These are phyloP conservation scores for Russula abietina DNA, from an alignment of 768 basidiomycete genomes.

Conservation along the genomic window DNA sequence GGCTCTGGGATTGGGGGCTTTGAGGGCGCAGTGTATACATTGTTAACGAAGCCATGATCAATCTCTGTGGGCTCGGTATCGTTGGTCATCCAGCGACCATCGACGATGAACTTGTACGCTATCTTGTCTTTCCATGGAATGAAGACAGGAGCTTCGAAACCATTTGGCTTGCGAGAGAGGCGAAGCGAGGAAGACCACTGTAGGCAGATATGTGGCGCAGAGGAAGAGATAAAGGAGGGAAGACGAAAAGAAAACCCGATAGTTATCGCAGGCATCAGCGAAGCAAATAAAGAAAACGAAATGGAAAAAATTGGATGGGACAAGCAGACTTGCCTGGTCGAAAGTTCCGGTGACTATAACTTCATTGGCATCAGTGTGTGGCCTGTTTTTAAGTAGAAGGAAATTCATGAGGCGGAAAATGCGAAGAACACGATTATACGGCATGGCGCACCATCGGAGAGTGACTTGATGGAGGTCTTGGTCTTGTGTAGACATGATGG, in stretches of 20 bases:
- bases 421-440: constrained; percentile 12
- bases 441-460: constrained; percentile 22
- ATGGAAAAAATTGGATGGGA: background rate
- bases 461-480: constrained; percentile 20
- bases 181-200: constrained; percentile 30
- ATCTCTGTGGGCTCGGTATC: constrained; percentile 28
- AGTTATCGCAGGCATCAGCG: constrained; percentile 21
- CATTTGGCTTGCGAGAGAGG: constrained; percentile 28
- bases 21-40: constrained; percentile 27
- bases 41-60: constrained; percentile 33
- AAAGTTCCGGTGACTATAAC: constrained; percentile 26
- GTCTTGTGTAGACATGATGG: constrained; percentile 17
- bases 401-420: background rate
- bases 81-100: constrained; percentile 32
- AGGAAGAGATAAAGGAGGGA: constrained; percentile 21
- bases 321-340: constrained; percentile 24
- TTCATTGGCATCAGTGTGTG: constrained; percentile 22
- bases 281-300: background rate
- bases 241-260: constrained; percentile 23
- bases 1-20: constrained; percentile 14
- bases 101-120: constrained; percentile 35
- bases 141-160: constrained; percentile 28
- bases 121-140: constrained; percentile 30
- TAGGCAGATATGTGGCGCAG: constrained; percentile 19
- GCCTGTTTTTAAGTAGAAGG: constrained; percentile 22